Evolutionary conservation across 2,329 filamentous ascomycete species (phyloP), one percentile per base, ranked within the genome.

Genomic region (Calonectria pseudoreteaudii): DNA sequence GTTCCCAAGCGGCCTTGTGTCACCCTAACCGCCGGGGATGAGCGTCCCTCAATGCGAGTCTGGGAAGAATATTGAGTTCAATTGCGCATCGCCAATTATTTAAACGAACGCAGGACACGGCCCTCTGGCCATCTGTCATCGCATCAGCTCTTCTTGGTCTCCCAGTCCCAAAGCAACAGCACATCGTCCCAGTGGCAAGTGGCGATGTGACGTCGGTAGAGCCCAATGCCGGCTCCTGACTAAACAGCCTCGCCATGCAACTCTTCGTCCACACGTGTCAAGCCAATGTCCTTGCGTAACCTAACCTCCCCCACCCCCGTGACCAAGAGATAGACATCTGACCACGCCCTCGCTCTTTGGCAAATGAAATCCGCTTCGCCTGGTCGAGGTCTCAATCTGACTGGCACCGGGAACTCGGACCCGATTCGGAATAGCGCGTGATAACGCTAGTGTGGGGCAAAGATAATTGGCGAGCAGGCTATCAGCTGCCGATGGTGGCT

Each of bases 351-450:
- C 30, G 14, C 41, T 18, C 20, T 20, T 26, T 62, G 20, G 20
- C 34, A 41, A 14, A 20, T 26, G 26, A 49, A 52, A 13, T 18
- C 56, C 41, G 16, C 44, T 38, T 7, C 47, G 49, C 52, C 52
- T 38, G 20, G 14, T 20, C 28, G 4, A 31, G 5, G 4, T 28
- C 7, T 34, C 14, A 56, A 69, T 69, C 67, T 69, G 44, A 64
- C 41, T 34, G 49, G 49, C 28, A 58, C 66, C 71, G 71, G 71
- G 30, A 69, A 73, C 66, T 50, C 66, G 38, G 49, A n/a, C 71
- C 71, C 60, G 52, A 73, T 66, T 34, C 38, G 71, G 71, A 62
- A 44, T 69, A 65, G 71, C 36, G 26, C 18, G 16, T 16, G 7
- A 7, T 31, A 52, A 38, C 23, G 6, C 50, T 6, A 4, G 31